A percentile compares a stretch with the other conserved stretches of the same genome.
Evolutionary conservation across 192 early-diverging fungal genomes (phyloP).

Genomic region (Funneliformis geosporum): DNA sequence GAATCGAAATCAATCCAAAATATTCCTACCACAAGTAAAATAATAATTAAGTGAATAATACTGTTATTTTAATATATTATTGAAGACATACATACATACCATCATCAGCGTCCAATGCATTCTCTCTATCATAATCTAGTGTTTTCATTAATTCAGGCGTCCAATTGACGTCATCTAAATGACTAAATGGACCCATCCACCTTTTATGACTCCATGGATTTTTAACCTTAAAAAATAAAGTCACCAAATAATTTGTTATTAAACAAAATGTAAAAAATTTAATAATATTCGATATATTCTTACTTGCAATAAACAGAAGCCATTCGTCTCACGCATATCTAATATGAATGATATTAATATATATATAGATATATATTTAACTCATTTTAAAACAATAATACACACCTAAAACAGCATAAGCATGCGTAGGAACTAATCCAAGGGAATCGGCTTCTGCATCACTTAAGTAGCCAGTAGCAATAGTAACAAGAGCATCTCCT

Average conservation of each 20-base stretch:
- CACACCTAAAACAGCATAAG: conserved; percentile 79
- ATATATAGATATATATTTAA: conserved; percentile 34
- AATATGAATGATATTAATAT: not conserved
- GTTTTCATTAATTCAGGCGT: conserved; percentile 63
- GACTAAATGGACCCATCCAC: conserved; percentile 80
- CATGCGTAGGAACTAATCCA: conserved; percentile 87
- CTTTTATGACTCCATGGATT: conserved; percentile 92
- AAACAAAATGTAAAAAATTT: not conserved
- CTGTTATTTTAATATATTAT: no score
- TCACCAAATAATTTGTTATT: not conserved
- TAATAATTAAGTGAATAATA: not conserved
- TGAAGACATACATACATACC: conserved; percentile 47
- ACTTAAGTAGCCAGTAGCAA: conserved; percentile 80
- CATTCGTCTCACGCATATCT: conserved; percentile 62
- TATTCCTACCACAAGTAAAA: conserved; percentile 42
- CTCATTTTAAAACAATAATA: conserved; percentile 16
- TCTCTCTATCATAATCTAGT: conserved; percentile 72
- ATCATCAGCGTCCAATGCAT: conserved; percentile 69
- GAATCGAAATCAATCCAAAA: conserved; percentile 93
- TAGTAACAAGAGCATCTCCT: conserved; percentile 76
- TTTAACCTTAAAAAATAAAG: conserved; percentile 54
- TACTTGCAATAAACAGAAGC: conserved; percentile 68
- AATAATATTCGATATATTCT: no score
- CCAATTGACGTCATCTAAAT: conserved; percentile 66
- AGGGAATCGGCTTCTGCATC: conserved; percentile 62